A percentile compares a stretch with the other conserved stretches of the same genome.
Conservation (phyloP, 176 grass and related monocot species). For the Triticum turgidum region DNA sequence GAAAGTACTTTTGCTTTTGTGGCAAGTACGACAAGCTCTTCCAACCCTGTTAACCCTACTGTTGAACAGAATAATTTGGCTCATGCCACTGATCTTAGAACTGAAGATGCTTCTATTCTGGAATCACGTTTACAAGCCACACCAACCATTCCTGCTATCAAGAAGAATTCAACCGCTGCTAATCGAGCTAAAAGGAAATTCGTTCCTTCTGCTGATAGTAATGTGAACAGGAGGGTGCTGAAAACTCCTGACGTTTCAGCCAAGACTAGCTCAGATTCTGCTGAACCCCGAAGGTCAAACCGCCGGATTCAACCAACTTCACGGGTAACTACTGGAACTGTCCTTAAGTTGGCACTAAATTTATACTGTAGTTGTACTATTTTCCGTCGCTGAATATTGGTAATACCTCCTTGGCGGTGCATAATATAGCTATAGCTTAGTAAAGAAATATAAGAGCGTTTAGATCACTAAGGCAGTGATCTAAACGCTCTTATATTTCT, state of each 20-base stretch:
- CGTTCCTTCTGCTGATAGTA: conserved; percentile 38
- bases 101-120: conserved; percentile 31
- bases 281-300: conserved; percentile 84
- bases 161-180: conserved; percentile 20
- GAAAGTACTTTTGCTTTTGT: conserved; percentile 34
- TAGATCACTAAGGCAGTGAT: too few species aligned
- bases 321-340: conserved; percentile 49
- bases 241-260: conserved; percentile 50
- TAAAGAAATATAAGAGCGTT: too few species aligned
- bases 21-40: conserved; percentile 29
- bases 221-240: conserved; percentile 31
- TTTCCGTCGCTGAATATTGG: conserved; percentile 9
- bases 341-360: conserved; percentile 3
- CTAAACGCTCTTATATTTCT: too few species aligned
- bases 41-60: conserved; percentile 21
- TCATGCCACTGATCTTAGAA: conserved; percentile 30
- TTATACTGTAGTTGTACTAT: neutral
- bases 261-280: conserved; percentile 45
- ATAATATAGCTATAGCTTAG: conserved; percentile 20
- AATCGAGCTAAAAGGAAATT: conserved; percentile 50
- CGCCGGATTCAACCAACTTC: conserved; percentile 95
- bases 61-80: conserved; percentile 38
- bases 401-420: neutral
- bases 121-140: conserved; percentile 36
- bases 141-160: conserved; percentile 39